These are phyloP conservation scores for Spathaspora hagerdaliae DNA, from an alignment of 805 yeast genomes.

Conservation along the genomic window DNA sequence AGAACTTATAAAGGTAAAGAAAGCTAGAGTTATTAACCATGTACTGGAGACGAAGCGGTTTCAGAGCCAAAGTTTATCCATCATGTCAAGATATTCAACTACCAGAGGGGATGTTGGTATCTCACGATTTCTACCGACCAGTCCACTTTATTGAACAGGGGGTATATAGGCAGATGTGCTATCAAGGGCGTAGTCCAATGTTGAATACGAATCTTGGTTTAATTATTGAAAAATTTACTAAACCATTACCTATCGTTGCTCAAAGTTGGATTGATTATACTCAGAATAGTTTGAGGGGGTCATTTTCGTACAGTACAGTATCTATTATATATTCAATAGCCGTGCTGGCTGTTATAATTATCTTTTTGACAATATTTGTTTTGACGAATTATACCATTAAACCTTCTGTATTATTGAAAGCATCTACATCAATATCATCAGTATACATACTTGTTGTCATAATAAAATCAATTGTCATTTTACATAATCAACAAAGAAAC, in stretches of 20 bases:
- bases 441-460: conserved; percentile 51
- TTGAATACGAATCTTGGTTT: conserved; percentile 34
- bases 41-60: conserved; percentile 32
- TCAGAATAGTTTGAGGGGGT: conserved; percentile 27
- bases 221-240: conserved; percentile 20
- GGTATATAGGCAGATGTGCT: conserved; percentile 29
- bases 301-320: conserved; percentile 53
- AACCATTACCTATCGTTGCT: conserved; percentile 40
- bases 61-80: conserved; percentile 19
- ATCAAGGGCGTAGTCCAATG: conserved; percentile 30
- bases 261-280: conserved; percentile 49
- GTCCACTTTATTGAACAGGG: conserved; percentile 20
- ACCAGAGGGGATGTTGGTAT: conserved; percentile 30
- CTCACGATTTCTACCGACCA: conserved; percentile 8
- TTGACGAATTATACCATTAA: conserved; percentile 62
- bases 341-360: conserved; percentile 60
- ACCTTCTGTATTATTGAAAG: conserved; percentile 49
- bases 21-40: conserved; percentile 9
- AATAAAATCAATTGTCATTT: conserved; percentile 40
- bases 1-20: too few relatives aligned
- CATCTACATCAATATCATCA: conserved; percentile 51
- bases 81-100: conserved; percentile 28
- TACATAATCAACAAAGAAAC: conserved; percentile 44
- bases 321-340: conserved; percentile 61
- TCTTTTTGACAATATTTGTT: conserved; percentile 59